Percentiles rank a stretch among this genome's conserved stretches.
phyloP scores from a whole-genome alignment of 208 protist species.

The Trichomonas tenax region DNA sequence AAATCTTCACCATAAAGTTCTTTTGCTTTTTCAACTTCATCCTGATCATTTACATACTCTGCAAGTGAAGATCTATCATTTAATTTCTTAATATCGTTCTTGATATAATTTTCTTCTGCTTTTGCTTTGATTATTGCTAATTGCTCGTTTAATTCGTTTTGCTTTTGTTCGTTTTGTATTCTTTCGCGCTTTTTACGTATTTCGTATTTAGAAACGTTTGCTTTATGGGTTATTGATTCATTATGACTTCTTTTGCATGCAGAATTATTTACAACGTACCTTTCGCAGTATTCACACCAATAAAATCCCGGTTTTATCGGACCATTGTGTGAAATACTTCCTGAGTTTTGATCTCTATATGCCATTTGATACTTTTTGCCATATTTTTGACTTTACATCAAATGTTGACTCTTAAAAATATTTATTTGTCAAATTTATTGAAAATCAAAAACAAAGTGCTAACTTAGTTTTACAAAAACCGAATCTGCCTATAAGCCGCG shows the following conservation, averaged over 20 bases:
- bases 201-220: neutral
- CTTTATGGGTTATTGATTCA: neutral
- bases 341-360: too few species aligned
- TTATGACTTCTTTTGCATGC: neutral
- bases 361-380: too few species aligned
- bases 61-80: neutral
- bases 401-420: too few species aligned
- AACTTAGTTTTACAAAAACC: too few species aligned
- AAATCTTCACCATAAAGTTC: neutral
- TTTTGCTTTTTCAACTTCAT: neutral
- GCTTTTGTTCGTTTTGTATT: neutral
- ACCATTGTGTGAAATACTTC: neutral
- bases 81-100: neutral
- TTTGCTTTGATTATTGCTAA: neutral
- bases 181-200: neutral
- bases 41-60: neutral
- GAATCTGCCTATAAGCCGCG: too few species aligned
- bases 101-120: neutral
- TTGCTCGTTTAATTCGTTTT: neutral
- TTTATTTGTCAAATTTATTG: too few species aligned
- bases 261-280: neutral
- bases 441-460: too few species aligned
- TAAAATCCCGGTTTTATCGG: neutral
- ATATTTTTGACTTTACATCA: too few species aligned
- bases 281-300: neutral